Evolutionary conservation across 306 rosid species (phyloP), one percentile per base, ranked within the genome.

Genomic region (Lablab purpureus): DNA sequence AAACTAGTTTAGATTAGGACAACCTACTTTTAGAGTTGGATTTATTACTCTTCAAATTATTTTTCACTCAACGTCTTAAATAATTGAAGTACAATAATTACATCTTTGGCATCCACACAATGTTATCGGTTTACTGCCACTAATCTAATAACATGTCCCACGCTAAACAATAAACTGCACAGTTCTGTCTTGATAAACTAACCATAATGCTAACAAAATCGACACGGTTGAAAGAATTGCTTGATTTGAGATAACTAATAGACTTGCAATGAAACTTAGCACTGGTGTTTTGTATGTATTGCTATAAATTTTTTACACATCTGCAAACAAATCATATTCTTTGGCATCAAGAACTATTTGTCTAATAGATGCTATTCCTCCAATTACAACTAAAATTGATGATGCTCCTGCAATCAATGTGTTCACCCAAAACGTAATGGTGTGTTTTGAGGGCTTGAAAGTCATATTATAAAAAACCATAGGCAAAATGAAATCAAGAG

Each of bases 401-500:
- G 93, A 92, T 14, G 63, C 85, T 60, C 60, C 81, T 1, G 86
- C 89, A 74, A 90, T 94, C 66, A 71, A 70, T 40, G 90, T 84
- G 85, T 94, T 92, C 15, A 17, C 83, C 96, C 97, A 89, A 66
- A 89, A 90, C 30, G 80, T 45, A 14, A 84, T 49, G 64, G 85
- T 59, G 17, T 78, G 5, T 55, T 85, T 94, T 34, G 97, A 88
- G 73, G 98, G 96, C 85, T 89, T 94, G 88, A 94, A 92, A 84
- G 91, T 85, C 37, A 82, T 63, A 19, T 92, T 89, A 85, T 81
- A 89, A 69, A 94, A 84, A 28, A 91, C 23, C 97, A 92, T 94
- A 5, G 98, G 98, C 79, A 94, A 83, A 34, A 94, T 92, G 76
- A 89, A 90, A 79, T 92, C 94, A 4, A 92, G 83, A 78, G 98